Conservation (phyloP, 768 basidiomycete species). For the Boletus sp. region DNA sequence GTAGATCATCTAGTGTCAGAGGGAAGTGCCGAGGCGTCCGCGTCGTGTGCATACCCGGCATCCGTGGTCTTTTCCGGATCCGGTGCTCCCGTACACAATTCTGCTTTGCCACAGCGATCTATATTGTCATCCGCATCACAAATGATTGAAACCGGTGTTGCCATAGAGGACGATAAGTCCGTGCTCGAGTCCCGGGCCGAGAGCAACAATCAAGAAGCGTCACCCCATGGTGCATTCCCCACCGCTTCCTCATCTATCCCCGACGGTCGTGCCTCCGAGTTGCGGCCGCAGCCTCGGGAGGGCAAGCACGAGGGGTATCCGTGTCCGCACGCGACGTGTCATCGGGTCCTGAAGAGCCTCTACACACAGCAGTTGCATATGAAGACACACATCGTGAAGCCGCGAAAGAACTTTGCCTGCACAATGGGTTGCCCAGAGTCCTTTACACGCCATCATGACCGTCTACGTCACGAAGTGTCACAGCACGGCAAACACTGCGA, state of each 20-base stretch:
- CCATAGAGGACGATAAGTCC: neutral
- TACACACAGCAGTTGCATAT: conserved; percentile 1
- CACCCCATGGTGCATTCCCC: neutral
- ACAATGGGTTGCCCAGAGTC: conserved; percentile 2
- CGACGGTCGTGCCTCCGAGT: neutral
- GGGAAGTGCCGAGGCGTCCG: neutral
- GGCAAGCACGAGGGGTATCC: neutral
- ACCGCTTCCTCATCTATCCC: neutral
- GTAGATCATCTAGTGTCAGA: neutral
- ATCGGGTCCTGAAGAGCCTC: neutral
- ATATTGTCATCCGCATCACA: neutral
- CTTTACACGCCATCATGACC: conserved; percentile 1
- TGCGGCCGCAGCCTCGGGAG: neutral
- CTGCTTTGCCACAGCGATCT: neutral
- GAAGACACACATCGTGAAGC: neutral
- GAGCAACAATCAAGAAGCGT: neutral
- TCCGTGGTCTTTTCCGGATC: neutral
- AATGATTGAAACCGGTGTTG: too few relatives aligned
- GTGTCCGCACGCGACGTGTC: neutral
- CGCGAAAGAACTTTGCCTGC: neutral
- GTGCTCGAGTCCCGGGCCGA: neutral
- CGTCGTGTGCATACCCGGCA: neutral
- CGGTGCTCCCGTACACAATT: neutral
- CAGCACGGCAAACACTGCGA: conserved; percentile 4
- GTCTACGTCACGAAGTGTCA: conserved; percentile 1